Percentiles rank a stretch among this genome's conserved stretches.
Conservation (phyloP, 1,139 yeast species). For the Suhomyces maxii region DNA sequence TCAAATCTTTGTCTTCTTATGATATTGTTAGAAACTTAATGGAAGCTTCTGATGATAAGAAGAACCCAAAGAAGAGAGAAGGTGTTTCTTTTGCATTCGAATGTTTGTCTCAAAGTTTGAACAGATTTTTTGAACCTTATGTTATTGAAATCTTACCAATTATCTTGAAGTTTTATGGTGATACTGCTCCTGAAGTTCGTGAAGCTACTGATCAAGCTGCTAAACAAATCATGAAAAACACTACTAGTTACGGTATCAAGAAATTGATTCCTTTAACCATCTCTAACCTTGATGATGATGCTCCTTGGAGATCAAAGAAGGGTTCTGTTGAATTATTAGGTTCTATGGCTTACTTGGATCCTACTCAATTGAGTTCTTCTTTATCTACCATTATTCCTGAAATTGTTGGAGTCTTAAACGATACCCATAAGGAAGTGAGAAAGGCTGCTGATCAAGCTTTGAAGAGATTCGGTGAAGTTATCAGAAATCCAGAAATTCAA, state of each 20-base stretch:
- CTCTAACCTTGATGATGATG: conserved; percentile 81
- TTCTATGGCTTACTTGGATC: conserved; percentile 97
- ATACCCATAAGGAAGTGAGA: conserved; percentile 94
- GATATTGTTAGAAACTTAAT: conserved; percentile 74
- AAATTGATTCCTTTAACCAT: conserved; percentile 89
- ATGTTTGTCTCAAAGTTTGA: conserved; percentile 74
- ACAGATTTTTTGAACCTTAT: conserved; percentile 86
- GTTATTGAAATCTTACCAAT: conserved; percentile 86
- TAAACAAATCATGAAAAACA: conserved; percentile 81
- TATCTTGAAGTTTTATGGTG: conserved; percentile 81
- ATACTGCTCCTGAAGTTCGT: conserved; percentile 79
- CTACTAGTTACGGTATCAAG: conserved; percentile 91
- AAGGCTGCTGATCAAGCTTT: conserved; percentile 90
- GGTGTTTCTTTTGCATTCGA: conserved; percentile 88
- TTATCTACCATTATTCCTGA: conserved; percentile 91
- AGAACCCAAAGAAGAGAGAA: conserved; percentile 72
- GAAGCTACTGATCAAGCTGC: conserved; percentile 88
- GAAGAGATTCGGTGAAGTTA: conserved; percentile 93
- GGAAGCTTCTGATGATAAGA: conserved; percentile 90
- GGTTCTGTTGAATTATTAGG: conserved; percentile 96
- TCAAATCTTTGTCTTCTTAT: conserved; percentile 68
- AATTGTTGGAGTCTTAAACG: conserved; percentile 91
- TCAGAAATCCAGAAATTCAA: conserved; percentile 96
- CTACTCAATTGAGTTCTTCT: conserved; percentile 87
- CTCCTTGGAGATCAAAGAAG: conserved; percentile 94